These are phyloP conservation scores for Bonia amplexicaulis DNA, from an alignment of 176 grass and related monocot genomes.

Conservation along the genomic window DNA sequence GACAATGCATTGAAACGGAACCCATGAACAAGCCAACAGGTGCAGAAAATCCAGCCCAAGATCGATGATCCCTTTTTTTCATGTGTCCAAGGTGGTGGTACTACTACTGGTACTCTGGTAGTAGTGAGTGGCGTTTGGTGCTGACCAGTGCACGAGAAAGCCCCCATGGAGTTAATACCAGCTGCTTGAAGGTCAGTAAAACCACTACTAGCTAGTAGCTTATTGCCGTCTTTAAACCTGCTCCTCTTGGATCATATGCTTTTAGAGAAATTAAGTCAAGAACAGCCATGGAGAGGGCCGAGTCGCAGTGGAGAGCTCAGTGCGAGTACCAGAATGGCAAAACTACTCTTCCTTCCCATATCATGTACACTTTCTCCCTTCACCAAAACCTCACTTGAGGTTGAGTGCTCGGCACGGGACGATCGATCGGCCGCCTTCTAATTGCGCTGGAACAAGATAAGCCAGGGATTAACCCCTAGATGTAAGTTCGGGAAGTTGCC, in stretches of 20 bases:
- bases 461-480: neutral
- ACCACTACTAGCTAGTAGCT: slow-evolving; percentile 15
- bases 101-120: neutral
- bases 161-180: slow-evolving; percentile 14
- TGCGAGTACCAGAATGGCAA: neutral
- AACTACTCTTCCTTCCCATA: neutral
- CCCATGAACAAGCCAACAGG: neutral
- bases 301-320: neutral
- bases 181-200: slow-evolving; percentile 26
- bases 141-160: slow-evolving; percentile 35
- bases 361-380: neutral
- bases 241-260: neutral
- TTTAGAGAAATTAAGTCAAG: neutral
- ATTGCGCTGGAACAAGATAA: neutral
- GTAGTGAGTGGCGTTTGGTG: slow-evolving; percentile 17
- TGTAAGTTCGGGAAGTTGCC: neutral
- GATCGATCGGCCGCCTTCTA: neutral
- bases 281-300: neutral
- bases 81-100: neutral
- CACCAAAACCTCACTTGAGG: neutral
- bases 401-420: neutral
- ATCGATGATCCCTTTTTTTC: neutral
- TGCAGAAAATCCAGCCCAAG: neutral
- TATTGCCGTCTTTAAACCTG: slow-evolving; percentile 17
- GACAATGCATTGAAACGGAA: neutral